Conservation (phyloP, 345 rosid species). For the Microcos paniculata region DNA sequence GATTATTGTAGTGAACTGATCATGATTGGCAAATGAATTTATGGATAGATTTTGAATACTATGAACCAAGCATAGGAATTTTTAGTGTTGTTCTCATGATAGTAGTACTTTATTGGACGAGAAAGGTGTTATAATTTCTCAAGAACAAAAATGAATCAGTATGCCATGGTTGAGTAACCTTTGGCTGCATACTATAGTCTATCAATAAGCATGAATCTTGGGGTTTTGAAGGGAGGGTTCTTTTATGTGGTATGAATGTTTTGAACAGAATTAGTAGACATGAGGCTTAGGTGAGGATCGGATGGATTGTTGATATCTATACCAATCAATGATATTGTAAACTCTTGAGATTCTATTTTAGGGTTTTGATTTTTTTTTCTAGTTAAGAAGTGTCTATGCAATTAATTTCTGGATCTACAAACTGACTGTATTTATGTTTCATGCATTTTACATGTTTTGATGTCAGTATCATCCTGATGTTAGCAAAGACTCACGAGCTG, state of each 20-base stretch:
- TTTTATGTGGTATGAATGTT: background rate
- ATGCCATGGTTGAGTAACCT: background rate
- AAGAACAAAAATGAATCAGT: background rate
- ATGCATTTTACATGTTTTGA: constrained; percentile 20
- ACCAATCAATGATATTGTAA: background rate
- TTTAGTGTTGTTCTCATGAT: background rate
- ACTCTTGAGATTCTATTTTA: background rate
- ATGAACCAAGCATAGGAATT: background rate
- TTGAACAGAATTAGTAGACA: background rate
- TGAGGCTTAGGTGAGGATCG: background rate
- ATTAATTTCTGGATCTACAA: background rate
- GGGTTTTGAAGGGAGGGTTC: background rate
- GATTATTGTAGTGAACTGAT: background rate
- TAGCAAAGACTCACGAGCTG: constrained; percentile 64
- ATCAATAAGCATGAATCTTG: background rate
- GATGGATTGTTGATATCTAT: background rate
- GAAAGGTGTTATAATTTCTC: background rate
- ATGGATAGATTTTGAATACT: background rate
- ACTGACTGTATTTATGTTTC: background rate
- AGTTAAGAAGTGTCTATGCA: background rate
- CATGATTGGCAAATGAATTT: background rate
- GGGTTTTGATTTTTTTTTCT: background rate
- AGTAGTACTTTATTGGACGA: background rate
- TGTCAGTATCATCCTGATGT: constrained; percentile 90
- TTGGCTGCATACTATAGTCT: background rate